Conservation (phyloP, 2,329 filamentous ascomycete genomes). For the Trichoderma atrobrunneum region DNA sequence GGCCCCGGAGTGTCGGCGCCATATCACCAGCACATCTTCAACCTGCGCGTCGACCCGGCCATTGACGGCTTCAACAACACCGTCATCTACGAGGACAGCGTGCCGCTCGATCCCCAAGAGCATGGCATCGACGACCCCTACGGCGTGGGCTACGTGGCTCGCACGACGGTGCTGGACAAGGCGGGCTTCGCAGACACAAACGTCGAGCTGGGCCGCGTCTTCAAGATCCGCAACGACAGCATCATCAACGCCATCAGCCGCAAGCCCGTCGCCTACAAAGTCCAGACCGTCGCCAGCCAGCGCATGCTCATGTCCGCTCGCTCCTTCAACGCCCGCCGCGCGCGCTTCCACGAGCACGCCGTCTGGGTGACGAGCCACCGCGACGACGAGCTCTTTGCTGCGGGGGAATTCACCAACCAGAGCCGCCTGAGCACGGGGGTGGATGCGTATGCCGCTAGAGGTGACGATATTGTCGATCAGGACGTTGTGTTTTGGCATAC, state of each 20-base stretch:
- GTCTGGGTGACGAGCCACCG: slow-evolving; percentile 49
- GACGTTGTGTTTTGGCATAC: slow-evolving; percentile 45
- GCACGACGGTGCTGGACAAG: slow-evolving; percentile 44
- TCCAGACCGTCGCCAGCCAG: slow-evolving; percentile 45
- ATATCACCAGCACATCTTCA: slow-evolving; percentile 70
- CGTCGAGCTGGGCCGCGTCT: slow-evolving; percentile 48
- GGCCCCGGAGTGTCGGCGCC: slow-evolving; percentile 62
- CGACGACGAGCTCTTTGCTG: slow-evolving; percentile 50
- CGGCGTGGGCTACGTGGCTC: slow-evolving; percentile 59
- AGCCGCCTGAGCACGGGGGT: slow-evolving; percentile 45
- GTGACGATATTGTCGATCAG: slow-evolving; percentile 42
- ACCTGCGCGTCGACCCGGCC: slow-evolving; percentile 61
- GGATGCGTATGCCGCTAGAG: slow-evolving; percentile 44
- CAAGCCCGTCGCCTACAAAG: slow-evolving; percentile 49
- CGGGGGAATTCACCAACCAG: slow-evolving; percentile 52
- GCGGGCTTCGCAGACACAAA: slow-evolving; percentile 52
- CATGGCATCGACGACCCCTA: slow-evolving; percentile 56
- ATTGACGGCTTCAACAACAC: slow-evolving; percentile 49
- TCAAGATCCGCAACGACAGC: slow-evolving; percentile 48
- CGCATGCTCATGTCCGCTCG: slow-evolving; percentile 45
- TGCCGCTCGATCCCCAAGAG: slow-evolving; percentile 35
- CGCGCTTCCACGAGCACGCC: slow-evolving; percentile 45
- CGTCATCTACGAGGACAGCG: slow-evolving; percentile 48
- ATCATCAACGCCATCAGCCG: slow-evolving; percentile 47
- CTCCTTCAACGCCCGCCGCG: slow-evolving; percentile 42